Evolutionary conservation across 169 alveolate species (phyloP).

Genomic region (Plasmodium blacklocki): DNA sequence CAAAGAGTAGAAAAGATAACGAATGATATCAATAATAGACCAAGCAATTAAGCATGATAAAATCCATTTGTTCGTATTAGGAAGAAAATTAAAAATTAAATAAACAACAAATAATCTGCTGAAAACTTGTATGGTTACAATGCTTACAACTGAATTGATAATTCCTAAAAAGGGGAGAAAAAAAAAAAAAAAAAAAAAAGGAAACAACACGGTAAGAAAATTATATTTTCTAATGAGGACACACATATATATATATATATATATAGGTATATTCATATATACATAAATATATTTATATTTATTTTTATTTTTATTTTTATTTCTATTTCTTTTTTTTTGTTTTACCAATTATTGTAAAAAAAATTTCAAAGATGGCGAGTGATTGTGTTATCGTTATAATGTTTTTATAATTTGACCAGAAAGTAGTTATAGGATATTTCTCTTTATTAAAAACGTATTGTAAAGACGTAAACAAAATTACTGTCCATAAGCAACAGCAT

Average conservation of each 20-base stretch:
- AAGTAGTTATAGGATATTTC: conserved; percentile 24
- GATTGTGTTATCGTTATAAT: conserved; percentile 45
- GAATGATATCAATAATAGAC: conserved; percentile 66
- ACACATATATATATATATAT: conserved; percentile 14
- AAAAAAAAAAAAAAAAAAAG: background rate
- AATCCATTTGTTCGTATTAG: conserved; percentile 53
- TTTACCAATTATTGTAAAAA: conserved; percentile 38
- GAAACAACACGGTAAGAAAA: background rate
- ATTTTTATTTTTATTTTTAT: background rate
- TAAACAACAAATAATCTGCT: conserved; percentile 61
- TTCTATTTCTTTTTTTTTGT: too few relatives aligned
- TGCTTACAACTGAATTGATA: conserved; percentile 26
- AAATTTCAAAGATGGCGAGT: conserved; percentile 41
- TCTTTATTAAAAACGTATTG: conserved; percentile 47
- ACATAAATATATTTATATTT: background rate
- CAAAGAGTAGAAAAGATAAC: conserved; percentile 45
- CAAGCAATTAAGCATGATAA: conserved; percentile 61
- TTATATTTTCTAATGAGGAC: background rate
- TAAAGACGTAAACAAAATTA: conserved; percentile 22
- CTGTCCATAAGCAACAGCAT: conserved; percentile 33
- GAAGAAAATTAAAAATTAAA: conserved; percentile 59
- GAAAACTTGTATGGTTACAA: conserved; percentile 54
- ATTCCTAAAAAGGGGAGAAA: conserved; percentile 21
- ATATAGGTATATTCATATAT: background rate
- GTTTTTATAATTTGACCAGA: conserved; percentile 36